phyloP scores from a whole-genome alignment of 2,329 filamentous ascomycete species.

The Penicillium thymicola region DNA sequence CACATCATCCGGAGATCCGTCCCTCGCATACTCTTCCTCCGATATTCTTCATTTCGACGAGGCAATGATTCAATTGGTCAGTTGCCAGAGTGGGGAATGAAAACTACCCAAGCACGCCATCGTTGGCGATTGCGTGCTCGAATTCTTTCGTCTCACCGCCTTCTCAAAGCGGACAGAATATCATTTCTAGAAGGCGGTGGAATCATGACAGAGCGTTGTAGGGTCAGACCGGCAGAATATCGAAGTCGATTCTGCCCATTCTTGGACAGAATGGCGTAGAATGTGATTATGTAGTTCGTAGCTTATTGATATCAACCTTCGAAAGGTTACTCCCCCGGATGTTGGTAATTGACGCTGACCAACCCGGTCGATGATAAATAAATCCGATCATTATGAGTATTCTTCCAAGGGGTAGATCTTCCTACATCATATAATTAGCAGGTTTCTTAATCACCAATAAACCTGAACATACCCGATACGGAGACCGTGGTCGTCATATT shows the following conservation, averaged over 20 bases:
- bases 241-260: neutral
- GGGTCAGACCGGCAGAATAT: neutral
- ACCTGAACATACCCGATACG: neutral
- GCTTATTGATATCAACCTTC: neutral
- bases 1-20: constrained; percentile 32
- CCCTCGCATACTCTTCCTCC: constrained; percentile 21
- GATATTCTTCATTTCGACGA: constrained; percentile 9
- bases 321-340: neutral
- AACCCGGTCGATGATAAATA: neutral
- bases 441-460: neutral
- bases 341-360: constrained; percentile 3
- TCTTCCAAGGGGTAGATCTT: neutral
- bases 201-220: neutral
- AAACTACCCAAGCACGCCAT: neutral
- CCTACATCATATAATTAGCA: neutral
- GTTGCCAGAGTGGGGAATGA: neutral
- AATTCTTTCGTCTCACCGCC: neutral
- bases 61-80: constrained; percentile 23
- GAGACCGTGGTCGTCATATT: neutral
- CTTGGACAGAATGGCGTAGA: neutral
- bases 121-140: neutral
- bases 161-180: neutral
- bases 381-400: neutral
- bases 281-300: constrained; percentile 21
- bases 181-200: neutral